These are phyloP conservation scores for Prunus kanzakura DNA, from an alignment of 306 rosid species.

Conservation along the genomic window DNA sequence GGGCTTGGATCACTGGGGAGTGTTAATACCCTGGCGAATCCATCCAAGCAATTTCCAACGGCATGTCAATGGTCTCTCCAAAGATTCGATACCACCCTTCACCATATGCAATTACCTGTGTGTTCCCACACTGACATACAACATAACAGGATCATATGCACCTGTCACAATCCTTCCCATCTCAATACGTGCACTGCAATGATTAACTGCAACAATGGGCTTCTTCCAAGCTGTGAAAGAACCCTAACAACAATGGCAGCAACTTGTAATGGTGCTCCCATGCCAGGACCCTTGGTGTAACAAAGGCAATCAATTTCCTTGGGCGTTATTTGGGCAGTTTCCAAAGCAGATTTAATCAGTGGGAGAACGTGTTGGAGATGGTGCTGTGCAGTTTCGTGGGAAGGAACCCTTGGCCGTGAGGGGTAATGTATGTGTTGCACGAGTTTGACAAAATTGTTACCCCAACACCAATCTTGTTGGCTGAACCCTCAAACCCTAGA, in stretches of 20 bases:
- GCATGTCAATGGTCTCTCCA: conserved; percentile 96
- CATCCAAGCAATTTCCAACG: conserved; percentile 91
- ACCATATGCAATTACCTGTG: conserved; percentile 90
- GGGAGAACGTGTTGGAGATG: conserved; percentile 80
- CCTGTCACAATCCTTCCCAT: conserved; percentile 95
- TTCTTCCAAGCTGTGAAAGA: conserved; percentile 87
- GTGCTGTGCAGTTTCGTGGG: conserved; percentile 94
- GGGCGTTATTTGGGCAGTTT: conserved; percentile 54
- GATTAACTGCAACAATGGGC: conserved; percentile 87
- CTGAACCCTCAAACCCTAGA: conserved; percentile 89
- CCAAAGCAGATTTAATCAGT: conserved; percentile 64
- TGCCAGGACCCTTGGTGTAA: conserved; percentile 91
- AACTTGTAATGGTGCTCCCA: conserved; percentile 93
- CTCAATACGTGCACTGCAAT: conserved; percentile 91
- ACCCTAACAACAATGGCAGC: conserved; percentile 76
- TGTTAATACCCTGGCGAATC: conserved; percentile 40
- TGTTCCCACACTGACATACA: conserved; percentile 93
- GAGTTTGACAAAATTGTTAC: conserved; percentile 76
- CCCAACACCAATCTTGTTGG: conserved; percentile 91
- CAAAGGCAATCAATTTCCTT: conserved; percentile 81
- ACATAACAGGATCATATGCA: conserved; percentile 83
- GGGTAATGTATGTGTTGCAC: conserved; percentile 82
- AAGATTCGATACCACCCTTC: conserved; percentile 84
- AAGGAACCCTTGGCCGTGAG: conserved; percentile 93
- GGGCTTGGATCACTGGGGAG: no score